Base-by-base conservation (phyloP, 2,329 filamentous ascomycete species). In the Cryphonectria parasitica region DNA sequence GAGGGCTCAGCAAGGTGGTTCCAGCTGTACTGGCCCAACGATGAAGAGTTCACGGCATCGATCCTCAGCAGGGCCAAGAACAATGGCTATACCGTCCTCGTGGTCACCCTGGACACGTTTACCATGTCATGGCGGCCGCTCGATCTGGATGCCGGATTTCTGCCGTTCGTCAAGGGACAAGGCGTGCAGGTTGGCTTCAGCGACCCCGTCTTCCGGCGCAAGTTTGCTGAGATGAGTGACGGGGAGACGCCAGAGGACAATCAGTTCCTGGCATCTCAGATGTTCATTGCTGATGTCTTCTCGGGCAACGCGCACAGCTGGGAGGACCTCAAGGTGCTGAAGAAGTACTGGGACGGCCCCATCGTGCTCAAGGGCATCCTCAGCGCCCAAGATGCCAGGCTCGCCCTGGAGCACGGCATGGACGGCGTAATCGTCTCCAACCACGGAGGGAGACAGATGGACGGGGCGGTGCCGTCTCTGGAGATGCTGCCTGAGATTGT, bases 31-130 rank as follows among this genome's bases (percentile, higher is more conserved):
- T 93, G 91, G 90, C 91, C 91, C 0, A 80, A 84, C 28, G 86
- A 88, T 68, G 86, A 93, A 67, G 87, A 90, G 3, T 82, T 93
- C 68, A 93, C 91, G 0, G 81, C 85, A 0, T 91, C 88, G 1
- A 80, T 94, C 22, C 83, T 94, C 5, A 77, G 79, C 1, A 85
- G 91, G 0, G 92, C 91, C 0, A 88, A 88, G 76, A 82, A 80
- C 0, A 85, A 82, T 43, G 91, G 91, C 0, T 94, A 85, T 79
- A 85, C 84, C 45, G 90, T 89, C 0, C 83, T 94, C 0, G 87
- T 94, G 8, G 89, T 94, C 0, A 94, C 92, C 0, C 82, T 93
- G 0, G 92, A 94, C 78, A 93, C 91, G 0, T 92, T 88, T 79
- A 85, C 85, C 17, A 83, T 94, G 49, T 87, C 86, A 0, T 94